Base-by-base conservation (phyloP, 2,329 filamentous ascomycete species). In the Phoma sp. region DNA sequence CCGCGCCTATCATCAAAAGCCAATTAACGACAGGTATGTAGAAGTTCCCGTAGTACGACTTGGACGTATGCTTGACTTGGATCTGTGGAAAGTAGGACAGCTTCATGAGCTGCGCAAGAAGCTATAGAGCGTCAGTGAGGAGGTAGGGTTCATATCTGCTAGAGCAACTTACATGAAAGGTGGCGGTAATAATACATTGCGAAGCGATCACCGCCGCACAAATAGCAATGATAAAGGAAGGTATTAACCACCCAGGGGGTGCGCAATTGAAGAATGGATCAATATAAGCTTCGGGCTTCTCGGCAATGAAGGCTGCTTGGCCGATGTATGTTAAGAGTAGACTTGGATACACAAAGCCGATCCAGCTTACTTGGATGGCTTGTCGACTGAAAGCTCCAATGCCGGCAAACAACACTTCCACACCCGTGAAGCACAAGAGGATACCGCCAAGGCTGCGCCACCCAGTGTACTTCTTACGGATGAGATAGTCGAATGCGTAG, bases 11-110 rank as follows among this genome's bases (percentile, higher is more conserved):
- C 86, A 92, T 88, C 58, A 93, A 79, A 1, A 92, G 75, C 87
- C 89, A 92, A 67, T 93, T 93, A 2, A 86, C 85, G 10, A 90
- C 76, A 0, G 90, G 89, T 13, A 93, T 85, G 65, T 91, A 93
- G 0, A 93, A 79, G 66, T 93, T 89, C 2, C 88, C 88, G 63
- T 91, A 86, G 60, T 90, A 90, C 2, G 75, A 81, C 32, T 80
- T 83, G 5, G 86, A 89, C 0, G 89, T 91, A 66, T 92, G 89
- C 1, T 88, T 81, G 4, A 89, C 81, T 62, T 89, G 86, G 68
- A 93, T 86, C 58, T 91, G 89, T 0, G 90, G 90, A 59, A 90
- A 91, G 69, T 92, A 93, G 0, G 80, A 83, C 3, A 86, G 74
- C 54, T 86, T 88, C 86, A 92, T 91, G 56, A 91, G 82, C 73